Evolutionary conservation across 1,284 basidiomycete species (phyloP).

Genomic region (Psilocybe mexicana): DNA sequence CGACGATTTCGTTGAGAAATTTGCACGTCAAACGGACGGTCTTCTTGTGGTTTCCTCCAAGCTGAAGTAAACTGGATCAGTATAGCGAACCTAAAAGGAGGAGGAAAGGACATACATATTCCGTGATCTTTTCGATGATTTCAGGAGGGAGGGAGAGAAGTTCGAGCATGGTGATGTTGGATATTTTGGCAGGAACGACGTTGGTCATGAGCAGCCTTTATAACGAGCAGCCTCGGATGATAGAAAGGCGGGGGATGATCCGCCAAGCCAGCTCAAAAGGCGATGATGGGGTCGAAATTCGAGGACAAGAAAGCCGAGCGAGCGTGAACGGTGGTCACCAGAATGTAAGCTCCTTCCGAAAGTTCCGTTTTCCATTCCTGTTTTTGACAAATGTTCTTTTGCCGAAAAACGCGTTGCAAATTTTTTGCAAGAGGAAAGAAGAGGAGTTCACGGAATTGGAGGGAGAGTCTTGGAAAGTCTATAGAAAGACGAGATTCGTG

Average conservation of each 20-base stretch:
- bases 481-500: too few relatives aligned
- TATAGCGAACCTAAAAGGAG: not conserved
- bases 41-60: constrained; percentile 18
- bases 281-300: not conserved
- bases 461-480: too few relatives aligned
- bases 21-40: constrained; percentile 15
- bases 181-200: not conserved
- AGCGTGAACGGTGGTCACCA: not conserved
- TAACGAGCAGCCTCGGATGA: not conserved
- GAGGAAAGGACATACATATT: constrained; percentile 8
- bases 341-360: constrained; percentile 6
- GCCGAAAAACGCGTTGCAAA: not conserved
- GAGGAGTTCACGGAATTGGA: too few relatives aligned
- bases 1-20: constrained; percentile 18
- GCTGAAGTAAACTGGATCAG: not conserved
- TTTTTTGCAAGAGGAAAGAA: too few relatives aligned
- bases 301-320: not conserved
- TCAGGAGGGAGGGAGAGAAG: constrained; percentile 20
- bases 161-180: constrained; percentile 16
- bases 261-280: constrained; percentile 7
- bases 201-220: not conserved
- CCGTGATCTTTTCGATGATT: constrained; percentile 20
- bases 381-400: not conserved
- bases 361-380: not conserved
- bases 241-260: constrained; percentile 9